A percentile compares a stretch with the other conserved stretches of the same genome.
These are phyloP conservation scores for Epichloe glyceriae DNA, from an alignment of 2,329 filamentous ascomycete genomes.

Conservation along the genomic window DNA sequence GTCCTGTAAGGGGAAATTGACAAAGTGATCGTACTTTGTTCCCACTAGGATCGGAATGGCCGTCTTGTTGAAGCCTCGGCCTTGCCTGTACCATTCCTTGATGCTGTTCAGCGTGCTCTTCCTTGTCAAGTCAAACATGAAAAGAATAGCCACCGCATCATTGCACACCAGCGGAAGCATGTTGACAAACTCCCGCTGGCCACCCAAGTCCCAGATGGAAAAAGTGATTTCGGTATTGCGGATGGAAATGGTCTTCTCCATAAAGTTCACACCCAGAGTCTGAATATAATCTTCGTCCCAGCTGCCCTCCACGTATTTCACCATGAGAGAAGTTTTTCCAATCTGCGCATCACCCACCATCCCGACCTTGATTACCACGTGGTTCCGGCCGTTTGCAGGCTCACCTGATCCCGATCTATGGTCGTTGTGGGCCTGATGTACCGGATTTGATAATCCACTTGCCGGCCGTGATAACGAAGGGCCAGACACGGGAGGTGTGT, in stretches of 20 bases:
- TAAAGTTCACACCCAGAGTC: conserved; percentile 96
- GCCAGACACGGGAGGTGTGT: conserved; percentile 33
- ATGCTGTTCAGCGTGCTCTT: conserved; percentile 99
- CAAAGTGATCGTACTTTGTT: conserved; percentile 98
- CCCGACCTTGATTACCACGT: conserved; percentile 96
- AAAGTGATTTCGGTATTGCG: conserved; percentile 99
- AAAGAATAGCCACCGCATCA: conserved; percentile 93
- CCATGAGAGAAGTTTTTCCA: conserved; percentile 97
- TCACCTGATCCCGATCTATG: conserved; percentile 28
- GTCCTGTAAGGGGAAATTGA: conserved; percentile 94
- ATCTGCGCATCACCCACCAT: conserved; percentile 99
- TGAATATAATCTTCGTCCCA: conserved; percentile 99
- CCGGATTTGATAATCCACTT: conserved; percentile 38
- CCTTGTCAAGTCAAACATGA: conserved; percentile 98
- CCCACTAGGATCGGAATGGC: conserved; percentile 97
- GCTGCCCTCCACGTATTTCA: conserved; percentile 98
- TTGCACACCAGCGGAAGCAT: conserved; percentile 99
- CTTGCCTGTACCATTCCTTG: conserved; percentile 99
- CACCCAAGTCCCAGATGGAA: conserved; percentile 96
- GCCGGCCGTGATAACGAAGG: conserved; percentile 40
- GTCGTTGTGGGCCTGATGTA: conserved; percentile 28
- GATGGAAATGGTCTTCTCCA: conserved; percentile 99
- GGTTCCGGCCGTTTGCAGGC: conserved; percentile 41
- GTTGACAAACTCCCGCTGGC: conserved; percentile 97
- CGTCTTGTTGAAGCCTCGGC: conserved; percentile 97